Percentiles rank a stretch among this genome's conserved stretches.
Conservation (phyloP, 1,284 basidiomycete species). For the Cerrena zonata region DNA sequence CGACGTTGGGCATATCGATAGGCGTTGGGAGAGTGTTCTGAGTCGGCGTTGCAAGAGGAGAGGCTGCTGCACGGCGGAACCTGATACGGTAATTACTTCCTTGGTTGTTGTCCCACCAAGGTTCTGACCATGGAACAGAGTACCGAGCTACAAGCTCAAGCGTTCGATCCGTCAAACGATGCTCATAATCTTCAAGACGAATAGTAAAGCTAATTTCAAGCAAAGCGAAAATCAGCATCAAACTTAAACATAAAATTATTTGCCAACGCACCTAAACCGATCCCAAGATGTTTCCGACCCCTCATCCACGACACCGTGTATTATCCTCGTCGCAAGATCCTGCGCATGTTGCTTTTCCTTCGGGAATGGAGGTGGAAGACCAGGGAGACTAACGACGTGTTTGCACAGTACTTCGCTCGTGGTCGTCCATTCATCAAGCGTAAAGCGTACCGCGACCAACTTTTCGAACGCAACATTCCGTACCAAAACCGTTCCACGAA, state of each 20-base stretch:
- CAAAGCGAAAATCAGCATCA: neutral
- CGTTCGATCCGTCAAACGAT: constrained; percentile 58
- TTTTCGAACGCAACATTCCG: constrained; percentile 87
- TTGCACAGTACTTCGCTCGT: constrained; percentile 79
- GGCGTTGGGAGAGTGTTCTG: neutral
- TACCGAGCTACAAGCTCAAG: constrained; percentile 66
- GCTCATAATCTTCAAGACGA: constrained; percentile 70
- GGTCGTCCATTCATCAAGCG: constrained; percentile 90
- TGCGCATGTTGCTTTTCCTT: constrained; percentile 31
- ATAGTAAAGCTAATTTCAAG: constrained; percentile 58
- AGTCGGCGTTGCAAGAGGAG: constrained; percentile 9
- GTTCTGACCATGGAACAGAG: constrained; percentile 37
- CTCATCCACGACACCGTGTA: constrained; percentile 18
- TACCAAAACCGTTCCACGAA: constrained; percentile 53
- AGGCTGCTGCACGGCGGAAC: constrained; percentile 36
- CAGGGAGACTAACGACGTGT: constrained; percentile 52
- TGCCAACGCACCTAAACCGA: constrained; percentile 29
- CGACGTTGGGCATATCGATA: neutral
- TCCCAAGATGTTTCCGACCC: constrained; percentile 26
- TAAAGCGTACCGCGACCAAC: constrained; percentile 82
- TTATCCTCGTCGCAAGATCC: constrained; percentile 28
- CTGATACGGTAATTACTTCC: constrained; percentile 73
- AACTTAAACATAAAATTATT: constrained; percentile 8
- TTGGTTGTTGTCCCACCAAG: constrained; percentile 88
- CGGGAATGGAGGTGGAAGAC: constrained; percentile 36